Percentiles rank a stretch among this genome's conserved stretches.
phyloP scores from a whole-genome alignment of 2,329 filamentous ascomycete genomes.

The Microdochium trichocladiopsis region DNA sequence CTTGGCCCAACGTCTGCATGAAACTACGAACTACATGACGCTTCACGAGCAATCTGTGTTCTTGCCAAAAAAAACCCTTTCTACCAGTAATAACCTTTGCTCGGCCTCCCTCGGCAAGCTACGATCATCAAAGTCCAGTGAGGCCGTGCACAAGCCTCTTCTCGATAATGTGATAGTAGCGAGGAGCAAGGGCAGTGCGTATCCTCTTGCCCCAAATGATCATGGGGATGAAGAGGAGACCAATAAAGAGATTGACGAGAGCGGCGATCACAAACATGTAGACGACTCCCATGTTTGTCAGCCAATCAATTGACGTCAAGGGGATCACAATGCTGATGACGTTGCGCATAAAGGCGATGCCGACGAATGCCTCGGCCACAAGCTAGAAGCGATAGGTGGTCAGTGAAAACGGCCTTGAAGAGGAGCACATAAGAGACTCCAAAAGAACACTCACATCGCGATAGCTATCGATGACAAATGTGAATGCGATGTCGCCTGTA shows the following conservation, averaged over 20 bases:
- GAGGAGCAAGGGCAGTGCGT: background rate
- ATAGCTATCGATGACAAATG: constrained; percentile 27
- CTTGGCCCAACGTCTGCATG: no score
- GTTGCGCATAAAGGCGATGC: constrained; percentile 21
- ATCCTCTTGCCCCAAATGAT: constrained; percentile 6
- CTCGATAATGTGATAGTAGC: constrained; percentile 2
- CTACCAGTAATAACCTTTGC: no score
- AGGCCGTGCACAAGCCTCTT: constrained; percentile 1
- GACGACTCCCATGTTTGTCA: constrained; percentile 6
- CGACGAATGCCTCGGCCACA: constrained; percentile 19
- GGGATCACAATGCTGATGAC: constrained; percentile 20
- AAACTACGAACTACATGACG: background rate
- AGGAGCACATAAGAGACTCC: background rate
- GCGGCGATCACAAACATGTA: constrained; percentile 5
- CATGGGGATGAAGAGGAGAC: constrained; percentile 2
- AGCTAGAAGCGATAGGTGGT: background rate
- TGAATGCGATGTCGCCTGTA: constrained; percentile 26
- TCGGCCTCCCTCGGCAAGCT: no score
- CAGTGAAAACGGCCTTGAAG: background rate
- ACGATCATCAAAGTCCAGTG: background rate
- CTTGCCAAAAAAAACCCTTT: no score
- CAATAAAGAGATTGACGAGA: constrained; percentile 1
- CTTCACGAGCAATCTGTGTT: background rate
- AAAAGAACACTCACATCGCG: constrained; percentile 17
- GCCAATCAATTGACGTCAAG: constrained; percentile 21